Conservation (phyloP, 768 basidiomycete genomes). For the Suillus lakei region DNA sequence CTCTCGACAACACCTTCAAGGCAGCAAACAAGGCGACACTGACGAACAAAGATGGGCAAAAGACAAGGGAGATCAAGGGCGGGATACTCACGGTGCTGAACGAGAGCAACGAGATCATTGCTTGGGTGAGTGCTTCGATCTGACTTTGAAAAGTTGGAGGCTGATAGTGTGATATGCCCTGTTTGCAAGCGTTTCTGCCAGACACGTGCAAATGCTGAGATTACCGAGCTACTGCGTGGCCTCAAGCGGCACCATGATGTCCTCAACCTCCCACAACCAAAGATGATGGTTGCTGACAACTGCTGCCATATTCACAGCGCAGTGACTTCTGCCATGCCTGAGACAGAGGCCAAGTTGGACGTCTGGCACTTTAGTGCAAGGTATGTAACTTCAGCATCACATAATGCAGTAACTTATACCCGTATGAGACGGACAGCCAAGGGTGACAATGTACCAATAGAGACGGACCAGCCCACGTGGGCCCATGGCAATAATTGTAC, state of each 20-base stretch:
- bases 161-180: no score
- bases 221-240: conserved; percentile 18
- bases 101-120: conserved; percentile 18
- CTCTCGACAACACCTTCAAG: conserved; percentile 25
- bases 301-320: conserved; percentile 22
- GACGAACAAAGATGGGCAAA: not conserved
- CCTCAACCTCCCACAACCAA: conserved; percentile 10
- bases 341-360: conserved; percentile 13
- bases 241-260: conserved; percentile 13
- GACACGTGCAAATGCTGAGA: conserved; percentile 17
- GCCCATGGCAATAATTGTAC: no score
- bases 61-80: conserved; percentile 10
- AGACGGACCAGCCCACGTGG: no score
- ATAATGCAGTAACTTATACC: no score
- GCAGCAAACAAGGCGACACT: conserved; percentile 18
- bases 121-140: conserved; percentile 23
- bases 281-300: conserved; percentile 24
- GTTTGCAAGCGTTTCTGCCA: no score
- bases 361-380: conserved; percentile 25
- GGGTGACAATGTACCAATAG: no score
- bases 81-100: conserved; percentile 21
- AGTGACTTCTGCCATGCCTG: conserved; percentile 12
- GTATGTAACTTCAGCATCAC: conserved; percentile 10
- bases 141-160: no score
- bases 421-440: no score